phyloP scores from a whole-genome alignment of 768 basidiomycete genomes.

The Saitozyma podzolica region DNA sequence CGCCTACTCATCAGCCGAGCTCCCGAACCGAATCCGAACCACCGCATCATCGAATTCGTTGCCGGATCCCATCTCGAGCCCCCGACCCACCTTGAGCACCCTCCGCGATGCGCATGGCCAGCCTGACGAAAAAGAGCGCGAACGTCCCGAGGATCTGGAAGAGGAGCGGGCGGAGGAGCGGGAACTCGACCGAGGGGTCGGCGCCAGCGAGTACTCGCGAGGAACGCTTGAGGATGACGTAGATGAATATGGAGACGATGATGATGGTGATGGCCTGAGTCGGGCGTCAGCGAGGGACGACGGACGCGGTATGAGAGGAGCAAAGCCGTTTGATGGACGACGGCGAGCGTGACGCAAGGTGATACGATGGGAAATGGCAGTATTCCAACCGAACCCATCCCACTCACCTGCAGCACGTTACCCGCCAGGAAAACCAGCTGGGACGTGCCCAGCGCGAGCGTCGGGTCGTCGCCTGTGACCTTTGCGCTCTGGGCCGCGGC shows the following conservation, averaged over 20 bases:
- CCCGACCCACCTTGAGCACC: conserved; percentile 22
- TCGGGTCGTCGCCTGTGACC: conserved; percentile 21
- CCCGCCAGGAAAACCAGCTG: conserved; percentile 31
- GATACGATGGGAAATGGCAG: no score
- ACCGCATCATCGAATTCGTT: neutral
- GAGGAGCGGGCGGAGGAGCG: conserved; percentile 20
- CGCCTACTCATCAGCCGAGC: conserved; percentile 6
- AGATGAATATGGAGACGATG: conserved; percentile 29
- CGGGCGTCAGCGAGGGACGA: neutral
- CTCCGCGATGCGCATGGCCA: conserved; percentile 32
- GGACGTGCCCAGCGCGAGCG: conserved; percentile 35
- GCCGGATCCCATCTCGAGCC: neutral
- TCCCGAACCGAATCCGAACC: neutral
- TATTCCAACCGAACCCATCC: no score
- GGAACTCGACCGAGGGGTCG: conserved; percentile 16
- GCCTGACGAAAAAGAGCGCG: conserved; percentile 30
- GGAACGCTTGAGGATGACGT: conserved; percentile 28
- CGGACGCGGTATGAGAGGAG: neutral
- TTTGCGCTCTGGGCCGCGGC: conserved; percentile 24
- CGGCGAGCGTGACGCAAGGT: no score
- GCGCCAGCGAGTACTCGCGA: conserved; percentile 15
- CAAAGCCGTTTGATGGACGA: no score
- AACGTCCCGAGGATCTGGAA: conserved; percentile 25
- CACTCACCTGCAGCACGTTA: conserved; percentile 25
- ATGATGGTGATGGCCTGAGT: conserved; percentile 31